Percentiles rank a stretch among this genome's conserved stretches.
Conservation (phyloP, 2,329 filamentous ascomycete genomes). For the Parastagonospora avenae region DNA sequence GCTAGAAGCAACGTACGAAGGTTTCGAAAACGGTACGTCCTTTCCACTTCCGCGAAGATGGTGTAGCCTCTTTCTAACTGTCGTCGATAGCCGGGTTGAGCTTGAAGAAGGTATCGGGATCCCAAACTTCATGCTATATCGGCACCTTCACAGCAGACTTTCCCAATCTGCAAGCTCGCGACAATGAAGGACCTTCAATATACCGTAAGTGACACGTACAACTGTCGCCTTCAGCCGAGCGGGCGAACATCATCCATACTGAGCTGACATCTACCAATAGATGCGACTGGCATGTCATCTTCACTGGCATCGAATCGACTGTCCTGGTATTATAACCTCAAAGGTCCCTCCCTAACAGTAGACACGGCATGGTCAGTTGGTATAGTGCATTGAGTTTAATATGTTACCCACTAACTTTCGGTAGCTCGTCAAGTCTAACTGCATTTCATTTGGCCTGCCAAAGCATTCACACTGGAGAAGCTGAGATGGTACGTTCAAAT, state of each 20-base stretch:
- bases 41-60: no score
- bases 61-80: no score
- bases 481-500: no score
- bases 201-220: no score
- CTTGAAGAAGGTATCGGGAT: constrained; percentile 16
- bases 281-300: constrained; percentile 9
- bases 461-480: constrained; percentile 5
- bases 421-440: no score
- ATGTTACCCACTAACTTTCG: no score
- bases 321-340: constrained; percentile 25
- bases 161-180: constrained; percentile 19
- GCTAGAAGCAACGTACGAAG: constrained; percentile 31
- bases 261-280: no score
- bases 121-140: constrained; percentile 24
- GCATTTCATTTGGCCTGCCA: constrained; percentile 28
- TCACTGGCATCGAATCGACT: constrained; percentile 18
- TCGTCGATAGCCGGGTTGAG: constrained; percentile 6
- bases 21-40: constrained; percentile 16
- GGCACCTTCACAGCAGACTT: constrained; percentile 25
- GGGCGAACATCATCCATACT: no score
- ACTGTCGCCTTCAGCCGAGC: no score
- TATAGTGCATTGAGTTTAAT: constrained; percentile 3
- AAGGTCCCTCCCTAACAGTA: constrained; percentile 24
- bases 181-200: background rate
- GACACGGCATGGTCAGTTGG: constrained; percentile 31